Base-by-base conservation (phyloP, 495 filamentous ascomycete genomes). In the Bathelium albidoporum region DNA sequence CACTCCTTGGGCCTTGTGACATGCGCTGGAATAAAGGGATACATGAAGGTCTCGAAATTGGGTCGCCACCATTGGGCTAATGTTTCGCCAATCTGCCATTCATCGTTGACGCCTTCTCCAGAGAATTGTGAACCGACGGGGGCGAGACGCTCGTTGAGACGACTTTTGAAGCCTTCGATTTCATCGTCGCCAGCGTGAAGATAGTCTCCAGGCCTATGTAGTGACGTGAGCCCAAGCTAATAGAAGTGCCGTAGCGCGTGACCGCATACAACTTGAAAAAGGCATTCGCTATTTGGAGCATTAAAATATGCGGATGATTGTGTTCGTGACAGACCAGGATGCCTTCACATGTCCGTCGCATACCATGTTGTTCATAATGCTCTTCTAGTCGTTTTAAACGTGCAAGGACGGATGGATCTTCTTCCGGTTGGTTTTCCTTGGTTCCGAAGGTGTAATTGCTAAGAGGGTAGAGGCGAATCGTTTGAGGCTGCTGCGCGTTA, bases 31-130 rank as follows among this genome's bases (percentile, higher is more conserved):
- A 96, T 85, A 76, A 95, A 98, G 0, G 94, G 94, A 74, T 98
- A 98, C 94, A 97, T 97, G 80, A 97, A 97, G 0, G 94, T 98
- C 79, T 98, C 94, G 71, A 97, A 96, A 77, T 96, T 97, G 45
- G 94, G 94, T 31, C 94, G 81, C 91, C 91, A 98, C 94, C 95
- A 98, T 77, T 96, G 91, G 41, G 94, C 93, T 55, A 98, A 82
- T 2, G 91, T 95, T 69, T 97, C 92, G 63, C 87, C 89, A 72
- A 98, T 87, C 71, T 95, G 82, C 94, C 94, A 98, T 67, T 95
- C 90, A 63, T 87, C 84, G 63, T 88, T 90, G 7, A 89, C 89
- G 64, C 90, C 89, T 73, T 94, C 86, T 62, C 91, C 90, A 43
- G 86, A 87, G 75, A 92, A 90, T 59, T 95, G 86, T 41, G 85